Base-by-base conservation (phyloP, 75 land plant species). In the Cryptomeria japonica region DNA sequence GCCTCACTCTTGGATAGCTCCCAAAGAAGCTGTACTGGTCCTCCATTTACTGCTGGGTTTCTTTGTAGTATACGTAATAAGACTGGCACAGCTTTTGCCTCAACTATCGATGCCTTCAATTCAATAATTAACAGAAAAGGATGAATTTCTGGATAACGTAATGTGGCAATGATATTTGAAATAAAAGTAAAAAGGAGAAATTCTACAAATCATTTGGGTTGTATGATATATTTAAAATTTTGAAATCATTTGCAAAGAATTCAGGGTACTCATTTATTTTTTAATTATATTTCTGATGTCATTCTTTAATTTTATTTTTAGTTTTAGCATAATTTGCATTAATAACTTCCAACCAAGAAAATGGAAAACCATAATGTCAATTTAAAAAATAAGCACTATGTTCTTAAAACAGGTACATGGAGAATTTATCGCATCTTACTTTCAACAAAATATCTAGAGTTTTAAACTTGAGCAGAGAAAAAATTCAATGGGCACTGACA, bases 1-100 rank as follows among this genome's bases (percentile, higher is more conserved):
- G 58, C 32, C 53, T 89, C 80, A 46, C 34, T 39, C 41, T 89
- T 87, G 31, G 89, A 89, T 34, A 89, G 68, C 73, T 89, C 89
- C 89, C 88, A 83, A 75, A 89, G 89, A 87, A 89, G 89, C 58
- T 87, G 88, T 4, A 89, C 80, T 13, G 89, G 85, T 70, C 85
- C 88, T 12, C 80, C 80, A 87, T 87, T 72, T 34, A 64, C 89
- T 36, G 89, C 89, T 58, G 84, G 89, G 41, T 73, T 80, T 51
- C 77, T 89, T 76, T 55, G 58, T n/a, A 89, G 83, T 19, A 89
- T 68, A 42, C 89, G 89, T 28, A 89, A 10, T 31, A 89, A 72
- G 55, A 76, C 38, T 56, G 89, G 89, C 41, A 89, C 87, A 41
- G 88, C 89, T 46, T 53, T 89, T 12, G 77, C 89, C 32, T 75